Conservation (phyloP, 2,329 filamentous ascomycete species). For the Alternaria postmessia region DNA sequence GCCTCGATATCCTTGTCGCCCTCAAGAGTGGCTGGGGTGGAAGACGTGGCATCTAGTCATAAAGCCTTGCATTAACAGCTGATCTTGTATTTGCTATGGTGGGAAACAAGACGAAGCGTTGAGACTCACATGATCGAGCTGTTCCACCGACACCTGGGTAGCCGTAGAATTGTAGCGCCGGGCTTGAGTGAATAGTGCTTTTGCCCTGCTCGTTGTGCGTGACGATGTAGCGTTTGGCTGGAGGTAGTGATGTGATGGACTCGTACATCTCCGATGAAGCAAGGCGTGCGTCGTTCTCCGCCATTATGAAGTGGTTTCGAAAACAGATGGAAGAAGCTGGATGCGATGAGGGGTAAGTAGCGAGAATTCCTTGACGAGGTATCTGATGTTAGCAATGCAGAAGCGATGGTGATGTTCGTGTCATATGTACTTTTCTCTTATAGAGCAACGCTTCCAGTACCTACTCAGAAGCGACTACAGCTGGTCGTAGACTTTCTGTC, state of each 20-base stretch:
- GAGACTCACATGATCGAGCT: conserved; percentile 2
- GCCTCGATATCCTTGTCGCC: conserved; percentile 51
- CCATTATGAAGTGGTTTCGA: conserved; percentile 9
- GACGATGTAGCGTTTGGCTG: conserved; percentile 46
- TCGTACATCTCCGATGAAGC: conserved; percentile 11
- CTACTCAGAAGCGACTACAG: not conserved
- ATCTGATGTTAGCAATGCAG: not conserved
- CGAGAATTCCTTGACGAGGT: not conserved
- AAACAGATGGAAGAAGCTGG: not conserved
- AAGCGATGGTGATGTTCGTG: not conserved
- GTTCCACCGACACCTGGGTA: not conserved
- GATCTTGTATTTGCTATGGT: not conserved
- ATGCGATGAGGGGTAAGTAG: not conserved
- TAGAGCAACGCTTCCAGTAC: not conserved
- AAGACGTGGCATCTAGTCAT: conserved; percentile 51
- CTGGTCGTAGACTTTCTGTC: not conserved
- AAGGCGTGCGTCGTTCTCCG: conserved; percentile 12
- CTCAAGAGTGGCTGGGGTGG: conserved; percentile 53
- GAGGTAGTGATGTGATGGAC: conserved; percentile 28
- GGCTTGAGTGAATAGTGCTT: conserved; percentile 49
- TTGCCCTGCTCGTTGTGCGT: conserved; percentile 46
- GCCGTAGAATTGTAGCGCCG: conserved; percentile 22
- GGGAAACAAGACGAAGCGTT: not conserved
- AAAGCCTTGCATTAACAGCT: not conserved
- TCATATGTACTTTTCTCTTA: not conserved